Evolutionary conservation across 2,329 filamentous ascomycete genomes (phyloP).

Genomic region (Aspergillus sp.): DNA sequence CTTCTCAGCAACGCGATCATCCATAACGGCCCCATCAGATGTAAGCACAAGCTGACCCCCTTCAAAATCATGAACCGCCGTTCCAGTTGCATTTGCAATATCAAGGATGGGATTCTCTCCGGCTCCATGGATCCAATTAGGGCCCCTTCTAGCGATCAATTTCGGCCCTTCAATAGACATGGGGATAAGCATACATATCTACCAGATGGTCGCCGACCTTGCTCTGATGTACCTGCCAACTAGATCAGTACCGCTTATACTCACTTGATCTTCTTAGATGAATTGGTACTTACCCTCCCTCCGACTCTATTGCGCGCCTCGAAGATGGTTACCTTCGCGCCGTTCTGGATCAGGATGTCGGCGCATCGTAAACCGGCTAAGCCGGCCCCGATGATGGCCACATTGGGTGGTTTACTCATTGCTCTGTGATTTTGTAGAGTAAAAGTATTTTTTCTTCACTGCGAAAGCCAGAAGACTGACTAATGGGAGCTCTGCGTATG

Average conservation of each 20-base stretch:
- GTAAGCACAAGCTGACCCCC: constrained; percentile 53
- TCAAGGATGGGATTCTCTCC: constrained; percentile 59
- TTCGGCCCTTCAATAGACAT: background rate
- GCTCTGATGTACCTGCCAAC: constrained; percentile 50
- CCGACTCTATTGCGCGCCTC: constrained; percentile 61
- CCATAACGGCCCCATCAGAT: constrained; percentile 44
- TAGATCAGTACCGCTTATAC: background rate
- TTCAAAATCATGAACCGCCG: constrained; percentile 52
- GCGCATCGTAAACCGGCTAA: constrained; percentile 61
- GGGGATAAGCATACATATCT: constrained; percentile 51
- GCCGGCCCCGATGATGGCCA: constrained; percentile 63
- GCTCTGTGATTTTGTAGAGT: background rate
- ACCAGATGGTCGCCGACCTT: constrained; percentile 51
- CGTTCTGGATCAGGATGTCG: constrained; percentile 56
- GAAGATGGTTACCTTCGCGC: constrained; percentile 58
- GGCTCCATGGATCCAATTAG: constrained; percentile 66
- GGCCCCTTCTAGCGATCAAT: constrained; percentile 48
- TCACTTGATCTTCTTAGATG: background rate
- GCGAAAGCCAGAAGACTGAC: background rate
- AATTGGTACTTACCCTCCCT: constrained; percentile 45
- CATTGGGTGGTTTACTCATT: constrained; percentile 44
- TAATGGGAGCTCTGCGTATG: background rate
- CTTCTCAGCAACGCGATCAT: constrained; percentile 31
- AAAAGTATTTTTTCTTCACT: background rate
- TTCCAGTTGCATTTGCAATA: constrained; percentile 55